These are phyloP conservation scores for Eleusine coracana DNA, from an alignment of 176 grass and related monocot species.

Conservation along the genomic window DNA sequence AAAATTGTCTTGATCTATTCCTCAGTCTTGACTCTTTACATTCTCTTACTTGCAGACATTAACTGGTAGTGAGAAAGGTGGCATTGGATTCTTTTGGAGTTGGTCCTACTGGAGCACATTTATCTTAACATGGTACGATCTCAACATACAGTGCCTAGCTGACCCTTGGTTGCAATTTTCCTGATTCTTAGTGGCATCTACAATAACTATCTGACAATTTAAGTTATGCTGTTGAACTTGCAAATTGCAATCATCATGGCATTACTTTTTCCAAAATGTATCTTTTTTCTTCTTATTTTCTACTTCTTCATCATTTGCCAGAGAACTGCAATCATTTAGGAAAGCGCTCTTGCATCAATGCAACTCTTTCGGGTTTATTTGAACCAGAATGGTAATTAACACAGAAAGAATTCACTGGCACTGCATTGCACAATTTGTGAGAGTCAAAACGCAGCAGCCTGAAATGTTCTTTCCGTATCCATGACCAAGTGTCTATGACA, in stretches of 20 bases:
- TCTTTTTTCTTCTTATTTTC: background rate
- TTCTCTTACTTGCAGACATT: slow-evolving; percentile 70
- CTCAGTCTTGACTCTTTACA: slow-evolving; percentile 35
- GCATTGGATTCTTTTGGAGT: slow-evolving; percentile 97
- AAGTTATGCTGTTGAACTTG: background rate
- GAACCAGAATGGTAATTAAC: slow-evolving; percentile 9
- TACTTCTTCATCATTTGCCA: slow-evolving; percentile 15
- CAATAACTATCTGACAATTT: slow-evolving; percentile 4
- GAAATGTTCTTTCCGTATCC: slow-evolving; percentile 2
- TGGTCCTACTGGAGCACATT: slow-evolving; percentile 99
- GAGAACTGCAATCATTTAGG: slow-evolving; percentile 19
- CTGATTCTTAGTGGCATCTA: slow-evolving; percentile 8
- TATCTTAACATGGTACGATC: slow-evolving; percentile 89
- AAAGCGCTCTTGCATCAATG: background rate
- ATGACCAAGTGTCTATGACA: background rate
- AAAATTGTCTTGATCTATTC: background rate
- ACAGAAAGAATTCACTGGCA: background rate
- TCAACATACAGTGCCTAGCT: slow-evolving; percentile 28
- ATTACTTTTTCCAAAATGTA: slow-evolving; percentile 12
- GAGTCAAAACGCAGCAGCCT: background rate
- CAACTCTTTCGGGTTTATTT: slow-evolving; percentile 14
- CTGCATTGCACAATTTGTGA: slow-evolving; percentile 11
- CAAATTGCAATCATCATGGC: background rate
- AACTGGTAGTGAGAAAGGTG: slow-evolving; percentile 65
- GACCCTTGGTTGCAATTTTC: background rate